phyloP scores from a whole-genome alignment of 495 filamentous ascomycete species.

The Hyaloscypha variabilis region DNA sequence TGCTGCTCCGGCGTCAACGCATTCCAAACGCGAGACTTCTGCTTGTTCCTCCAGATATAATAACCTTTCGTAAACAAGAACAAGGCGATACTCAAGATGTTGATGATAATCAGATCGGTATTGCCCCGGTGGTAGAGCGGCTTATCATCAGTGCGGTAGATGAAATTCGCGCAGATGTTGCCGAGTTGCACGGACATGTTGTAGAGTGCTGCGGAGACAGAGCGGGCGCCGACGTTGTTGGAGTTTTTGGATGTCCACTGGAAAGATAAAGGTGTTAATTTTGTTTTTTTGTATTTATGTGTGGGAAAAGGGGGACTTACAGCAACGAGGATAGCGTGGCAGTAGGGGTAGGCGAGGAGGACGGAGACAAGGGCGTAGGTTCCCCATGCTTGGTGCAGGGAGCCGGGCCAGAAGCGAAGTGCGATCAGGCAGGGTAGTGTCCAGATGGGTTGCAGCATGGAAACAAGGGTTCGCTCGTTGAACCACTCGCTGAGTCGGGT shows the following conservation, averaged over 20 bases:
- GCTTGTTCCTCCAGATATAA: slow-evolving; percentile 47
- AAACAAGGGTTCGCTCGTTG: slow-evolving; percentile 56
- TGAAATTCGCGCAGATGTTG: slow-evolving; percentile 52
- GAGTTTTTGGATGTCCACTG: slow-evolving; percentile 54
- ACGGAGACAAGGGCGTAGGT: slow-evolving; percentile 57
- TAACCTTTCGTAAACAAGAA: slow-evolving; percentile 45
- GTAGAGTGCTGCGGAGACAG: slow-evolving; percentile 35
- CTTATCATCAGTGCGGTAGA: slow-evolving; percentile 54
- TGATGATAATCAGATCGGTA: slow-evolving; percentile 32
- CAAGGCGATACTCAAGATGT: slow-evolving; percentile 30
- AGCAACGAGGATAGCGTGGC: slow-evolving; percentile 45
- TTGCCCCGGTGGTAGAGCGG: slow-evolving; percentile 52
- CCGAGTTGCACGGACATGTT: slow-evolving; percentile 67
- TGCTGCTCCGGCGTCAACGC: slow-evolving; percentile 42
- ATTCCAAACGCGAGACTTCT: slow-evolving; percentile 42
- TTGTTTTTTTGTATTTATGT: not conserved
- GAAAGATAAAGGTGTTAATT: too few species aligned
- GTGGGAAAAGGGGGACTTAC: slow-evolving; percentile 39
- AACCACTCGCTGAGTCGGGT: slow-evolving; percentile 62
- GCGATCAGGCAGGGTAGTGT: slow-evolving; percentile 57
- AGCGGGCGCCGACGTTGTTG: slow-evolving; percentile 38
- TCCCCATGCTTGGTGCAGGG: slow-evolving; percentile 46
- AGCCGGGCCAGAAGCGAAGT: slow-evolving; percentile 44
- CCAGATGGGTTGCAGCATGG: slow-evolving; percentile 57
- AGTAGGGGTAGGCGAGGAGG: slow-evolving; percentile 51